Percentiles rank a stretch among this genome's conserved stretches.
phyloP scores from a whole-genome alignment of 306 rosid species.

The Prinsepia uniflora region DNA sequence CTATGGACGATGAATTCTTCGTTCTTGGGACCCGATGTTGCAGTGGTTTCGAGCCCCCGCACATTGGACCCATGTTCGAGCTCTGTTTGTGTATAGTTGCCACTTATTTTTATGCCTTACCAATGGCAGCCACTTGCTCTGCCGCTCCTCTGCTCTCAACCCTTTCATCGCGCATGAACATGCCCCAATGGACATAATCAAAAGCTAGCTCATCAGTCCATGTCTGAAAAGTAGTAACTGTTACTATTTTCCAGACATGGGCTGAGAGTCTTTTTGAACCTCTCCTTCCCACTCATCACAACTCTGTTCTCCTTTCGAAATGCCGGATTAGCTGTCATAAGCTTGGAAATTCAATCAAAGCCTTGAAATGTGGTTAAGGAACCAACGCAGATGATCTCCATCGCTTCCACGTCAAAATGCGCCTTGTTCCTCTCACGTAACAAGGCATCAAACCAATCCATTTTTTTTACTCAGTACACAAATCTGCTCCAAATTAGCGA shows the following conservation, averaged over 20 bases:
- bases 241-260: constrained; percentile 74
- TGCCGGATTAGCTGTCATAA: constrained; percentile 81
- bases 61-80: constrained; percentile 97
- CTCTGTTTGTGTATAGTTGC: constrained; percentile 96
- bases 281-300: constrained; percentile 52
- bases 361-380: constrained; percentile 56
- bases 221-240: no score
- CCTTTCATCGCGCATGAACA: constrained; percentile 86
- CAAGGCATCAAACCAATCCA: constrained; percentile 63
- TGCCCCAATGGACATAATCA: constrained; percentile 95
- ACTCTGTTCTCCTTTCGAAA: constrained; percentile 67
- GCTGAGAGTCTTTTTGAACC: constrained; percentile 75
- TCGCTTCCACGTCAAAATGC: constrained; percentile 59
- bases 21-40: constrained; percentile 71
- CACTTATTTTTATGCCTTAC: constrained; percentile 84
- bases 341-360: constrained; percentile 65
- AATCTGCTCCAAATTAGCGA: not conserved
- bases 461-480: not conserved
- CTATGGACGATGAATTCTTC: constrained; percentile 80
- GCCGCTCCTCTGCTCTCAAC: constrained; percentile 86
- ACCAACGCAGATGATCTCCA: constrained; percentile 92
- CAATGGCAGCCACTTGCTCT: constrained; percentile 71
- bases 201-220: constrained; percentile 71
- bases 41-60: constrained; percentile 89
- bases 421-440: constrained; percentile 68